Conservation (phyloP, 1,284 basidiomycete genomes). For the Sporisorium iseilematis-ciliati region DNA sequence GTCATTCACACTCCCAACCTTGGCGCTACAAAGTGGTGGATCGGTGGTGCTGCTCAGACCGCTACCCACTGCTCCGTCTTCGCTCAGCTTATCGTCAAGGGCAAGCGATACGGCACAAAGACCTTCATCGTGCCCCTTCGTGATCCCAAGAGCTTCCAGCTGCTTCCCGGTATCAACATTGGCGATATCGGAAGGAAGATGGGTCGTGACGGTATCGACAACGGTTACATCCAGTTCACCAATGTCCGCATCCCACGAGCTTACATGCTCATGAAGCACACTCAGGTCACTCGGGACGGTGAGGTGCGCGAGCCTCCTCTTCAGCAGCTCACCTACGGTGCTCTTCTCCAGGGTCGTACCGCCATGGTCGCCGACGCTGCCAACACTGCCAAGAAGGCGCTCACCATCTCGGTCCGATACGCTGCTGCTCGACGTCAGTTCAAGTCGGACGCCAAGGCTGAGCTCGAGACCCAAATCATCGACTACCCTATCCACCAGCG, state of each 20-base stretch:
- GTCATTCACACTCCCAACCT: constrained; percentile 73
- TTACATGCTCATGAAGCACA: constrained; percentile 76
- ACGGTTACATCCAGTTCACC: constrained; percentile 72
- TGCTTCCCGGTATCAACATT: constrained; percentile 73
- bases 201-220: constrained; percentile 74
- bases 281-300: constrained; percentile 73
- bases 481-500: constrained; percentile 76
- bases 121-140: constrained; percentile 75
- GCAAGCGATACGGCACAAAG: constrained; percentile 74
- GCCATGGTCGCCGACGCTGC: constrained; percentile 74
- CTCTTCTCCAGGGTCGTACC: constrained; percentile 74
- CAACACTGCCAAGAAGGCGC: constrained; percentile 73
- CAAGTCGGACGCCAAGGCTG: constrained; percentile 67
- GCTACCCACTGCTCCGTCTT: constrained; percentile 75
- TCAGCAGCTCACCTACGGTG: constrained; percentile 75
- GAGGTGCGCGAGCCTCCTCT: constrained; percentile 72
- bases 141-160: constrained; percentile 72
- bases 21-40: constrained; percentile 71
- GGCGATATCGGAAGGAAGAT: constrained; percentile 76
- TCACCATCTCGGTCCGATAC: constrained; percentile 75
- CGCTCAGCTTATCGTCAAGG: constrained; percentile 74
- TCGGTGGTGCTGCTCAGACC: constrained; percentile 75
- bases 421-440: constrained; percentile 75
- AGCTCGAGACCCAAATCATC: constrained; percentile 73
- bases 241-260: constrained; percentile 75